These are phyloP conservation scores for Pouteria campechiana DNA, from an alignment of 179 eudicot genomes.

Conservation along the genomic window DNA sequence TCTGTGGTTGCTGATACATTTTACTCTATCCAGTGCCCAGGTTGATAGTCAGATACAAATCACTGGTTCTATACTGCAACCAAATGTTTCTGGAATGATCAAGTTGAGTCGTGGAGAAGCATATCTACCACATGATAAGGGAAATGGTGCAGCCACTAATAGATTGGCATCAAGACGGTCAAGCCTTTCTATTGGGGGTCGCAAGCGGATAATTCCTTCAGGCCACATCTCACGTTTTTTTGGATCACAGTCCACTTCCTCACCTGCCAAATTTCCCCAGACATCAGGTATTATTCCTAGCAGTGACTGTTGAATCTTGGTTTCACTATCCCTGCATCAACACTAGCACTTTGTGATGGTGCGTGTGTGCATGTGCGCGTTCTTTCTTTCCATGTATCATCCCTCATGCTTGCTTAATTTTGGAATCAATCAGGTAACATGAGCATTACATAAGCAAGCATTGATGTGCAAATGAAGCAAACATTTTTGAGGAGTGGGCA, in stretches of 20 bases:
- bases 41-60: slow-evolving; percentile 94
- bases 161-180: slow-evolving; percentile 55
- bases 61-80: slow-evolving; percentile 91
- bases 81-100: slow-evolving; percentile 88
- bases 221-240: slow-evolving; percentile 88
- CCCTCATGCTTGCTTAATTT: too few species aligned
- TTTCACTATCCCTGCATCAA: too few species aligned
- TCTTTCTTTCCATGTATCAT: too few species aligned
- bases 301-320: too few species aligned
- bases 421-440: too few species aligned
- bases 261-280: slow-evolving; percentile 33
- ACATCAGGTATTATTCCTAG: slow-evolving; percentile 85
- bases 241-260: slow-evolving; percentile 60
- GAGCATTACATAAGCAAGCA: too few species aligned
- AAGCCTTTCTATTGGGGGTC: slow-evolving; percentile 45
- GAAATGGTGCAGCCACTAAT: slow-evolving; percentile 78
- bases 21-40: slow-evolving; percentile 61
- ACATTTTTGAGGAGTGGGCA: too few species aligned
- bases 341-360: too few species aligned
- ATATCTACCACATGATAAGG: slow-evolving; percentile 97
- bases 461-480: too few species aligned
- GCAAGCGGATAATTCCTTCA: slow-evolving; percentile 77
- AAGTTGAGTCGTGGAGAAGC: slow-evolving; percentile 96
- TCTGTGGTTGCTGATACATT: slow-evolving; percentile 4
- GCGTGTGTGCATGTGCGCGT: too few species aligned